Evolutionary conservation across 1,284 basidiomycete genomes (phyloP), one percentile per base, ranked within the genome.

Genomic region (Ceratobasidium sp.): DNA sequence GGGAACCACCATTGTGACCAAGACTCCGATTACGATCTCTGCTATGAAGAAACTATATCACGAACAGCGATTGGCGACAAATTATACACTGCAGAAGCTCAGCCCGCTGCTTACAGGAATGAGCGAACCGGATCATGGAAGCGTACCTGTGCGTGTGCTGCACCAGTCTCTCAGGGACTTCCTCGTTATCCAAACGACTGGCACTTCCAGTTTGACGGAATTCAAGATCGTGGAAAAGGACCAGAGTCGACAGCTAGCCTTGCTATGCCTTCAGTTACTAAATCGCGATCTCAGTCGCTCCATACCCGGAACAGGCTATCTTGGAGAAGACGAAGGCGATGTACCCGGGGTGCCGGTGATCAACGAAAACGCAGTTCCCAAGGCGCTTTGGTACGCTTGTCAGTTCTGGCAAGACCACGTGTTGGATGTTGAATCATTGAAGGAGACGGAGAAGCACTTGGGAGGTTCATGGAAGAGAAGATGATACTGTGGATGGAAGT

Each of bases 1-100:
- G 63, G 77, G 77, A n/a, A 60, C 77, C 14, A 76, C 77, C 33
- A 61, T 78, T 18, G 76, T 75, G 11, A 23, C 36, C 33, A 60
- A 60, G 21, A 21, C n/a, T 40, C 58, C 58, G 5, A 18, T 60
- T 6, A 60, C 33, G n/a, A 18, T 60, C 14, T 14, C 16, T 6
- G 58, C n/a, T 11, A 33, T 60, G 36, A 36, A 42, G 12, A 2
- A 11, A 21, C 30, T 60, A 14, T 36, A 36, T 9, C 18, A 42
- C 11, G 9, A 42, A 11, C 12, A 12, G 21, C 30, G 18, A 18
- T 21, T 60, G 14, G 58, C 33, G 12, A 11, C 33, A 6, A n/a
- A 42, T 40, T 21, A 40, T 14, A 25, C 38, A 21, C 30, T 40
- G 2, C 38, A 42, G 16, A 25, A 42, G n/a, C 58, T 38, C 2